These are phyloP conservation scores for Mucor sp. DNA, from an alignment of 371 early-diverging fungal genomes.

Conservation along the genomic window DNA sequence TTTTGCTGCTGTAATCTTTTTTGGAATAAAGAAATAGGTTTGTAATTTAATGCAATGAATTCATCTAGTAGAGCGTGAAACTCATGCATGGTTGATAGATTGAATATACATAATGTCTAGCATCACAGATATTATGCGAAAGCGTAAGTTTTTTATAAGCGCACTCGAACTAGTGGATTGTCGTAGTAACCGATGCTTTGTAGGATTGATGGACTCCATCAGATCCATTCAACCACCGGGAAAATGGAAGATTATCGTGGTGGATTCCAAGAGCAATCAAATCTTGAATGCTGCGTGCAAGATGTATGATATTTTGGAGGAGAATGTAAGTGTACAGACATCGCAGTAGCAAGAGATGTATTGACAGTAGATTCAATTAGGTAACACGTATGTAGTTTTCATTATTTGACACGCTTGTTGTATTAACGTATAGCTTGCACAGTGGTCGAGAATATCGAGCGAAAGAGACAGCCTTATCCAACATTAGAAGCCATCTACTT, in stretches of 20 bases:
- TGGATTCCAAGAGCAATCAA: conserved; percentile 82
- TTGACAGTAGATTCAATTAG: conserved; percentile 8
- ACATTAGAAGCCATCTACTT: conserved; percentile 92
- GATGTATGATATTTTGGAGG: conserved; percentile 92
- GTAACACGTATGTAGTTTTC: conserved; percentile 30
- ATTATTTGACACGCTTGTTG: background rate
- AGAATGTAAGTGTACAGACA: conserved; percentile 78
- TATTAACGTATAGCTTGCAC: background rate
- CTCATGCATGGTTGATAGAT: background rate
- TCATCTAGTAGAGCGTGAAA: background rate
- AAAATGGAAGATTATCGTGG: conserved; percentile 91
- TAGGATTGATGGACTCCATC: conserved; percentile 73
- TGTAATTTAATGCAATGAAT: background rate
- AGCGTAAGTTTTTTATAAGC: conserved; percentile 24
- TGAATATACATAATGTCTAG: conserved; percentile 15
- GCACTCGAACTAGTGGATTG: background rate
- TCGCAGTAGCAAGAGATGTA: background rate
- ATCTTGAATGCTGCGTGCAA: conserved; percentile 86
- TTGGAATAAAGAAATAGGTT: background rate
- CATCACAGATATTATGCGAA: conserved; percentile 38
- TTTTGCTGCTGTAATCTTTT: background rate
- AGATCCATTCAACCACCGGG: conserved; percentile 66
- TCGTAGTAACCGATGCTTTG: background rate
- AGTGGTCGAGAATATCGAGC: conserved; percentile 80
- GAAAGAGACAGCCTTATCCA: conserved; percentile 82